Base-by-base conservation (phyloP, 306 rosid species). In the Cucurbita pepo region DNA sequence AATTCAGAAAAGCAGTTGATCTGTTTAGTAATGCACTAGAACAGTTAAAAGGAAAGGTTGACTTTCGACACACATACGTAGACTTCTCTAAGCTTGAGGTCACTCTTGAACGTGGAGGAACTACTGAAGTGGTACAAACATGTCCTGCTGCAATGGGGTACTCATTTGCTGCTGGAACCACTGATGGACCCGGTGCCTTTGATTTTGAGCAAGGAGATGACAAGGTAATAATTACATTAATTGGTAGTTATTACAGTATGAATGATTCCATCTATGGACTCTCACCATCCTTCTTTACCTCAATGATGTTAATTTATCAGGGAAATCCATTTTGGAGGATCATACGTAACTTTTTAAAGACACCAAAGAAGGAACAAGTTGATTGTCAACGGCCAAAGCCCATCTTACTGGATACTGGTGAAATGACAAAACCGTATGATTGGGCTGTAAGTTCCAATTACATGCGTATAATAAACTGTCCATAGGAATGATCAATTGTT, bases 121-220 rank as follows among this genome's bases (percentile, higher is more conserved):
- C 72, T 77, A 53, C 81, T 13, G 72, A 90, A 78, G 83, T 78
- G 66, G 90, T 82, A 56, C 87, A 85, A 78, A 92, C 97, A 64
- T 92, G 97, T 75, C 95, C 97, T 38, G 96, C 97, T 45, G 95
- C 97, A 52, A 92, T 92, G 97, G 97, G 97, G 44, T 86, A 90
- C 77, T 89, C 87, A 75, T 92, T 90, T 88, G 97, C 92, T 8
- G 97, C 97, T 18, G 97, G 97, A 81, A 92, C 95, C 69, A 92
- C 96, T 16, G 97, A 92, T 77, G 97, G 97, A 55, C 97, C 97
- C 45, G 96, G 97, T 72, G 92, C 97, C 59, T 92, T 92, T 81
- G 96, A 90, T 83, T 90, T 90, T 84, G 82, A 63, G 78, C 97
- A 92, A 84, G 97, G 96, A 43, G 96, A 92, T 79, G 86, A 88